Conservation (phyloP, 257 asterid genomes). For the Catharanthus roseus region DNA sequence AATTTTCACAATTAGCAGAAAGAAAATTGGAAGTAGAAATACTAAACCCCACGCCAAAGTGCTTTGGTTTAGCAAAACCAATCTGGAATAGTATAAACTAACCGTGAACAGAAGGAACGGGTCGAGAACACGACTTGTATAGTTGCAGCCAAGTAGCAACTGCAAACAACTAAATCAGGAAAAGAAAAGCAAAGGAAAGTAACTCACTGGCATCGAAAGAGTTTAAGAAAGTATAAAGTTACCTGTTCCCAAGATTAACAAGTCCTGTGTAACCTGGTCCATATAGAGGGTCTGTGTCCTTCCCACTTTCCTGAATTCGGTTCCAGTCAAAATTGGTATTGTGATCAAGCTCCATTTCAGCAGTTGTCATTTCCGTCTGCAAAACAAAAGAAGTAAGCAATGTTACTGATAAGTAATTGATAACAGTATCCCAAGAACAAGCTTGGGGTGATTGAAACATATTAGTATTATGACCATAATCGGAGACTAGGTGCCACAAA, state of each 20-base stretch:
- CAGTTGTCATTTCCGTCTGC: conserved; percentile 98
- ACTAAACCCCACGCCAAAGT: conserved; percentile 4
- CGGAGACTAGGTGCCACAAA: not conserved
- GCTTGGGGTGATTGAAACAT: not conserved
- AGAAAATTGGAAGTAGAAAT: conserved; percentile 8
- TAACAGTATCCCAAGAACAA: not conserved
- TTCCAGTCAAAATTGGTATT: conserved; percentile 95
- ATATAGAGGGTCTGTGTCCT: conserved; percentile 73
- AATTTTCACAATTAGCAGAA: not conserved
- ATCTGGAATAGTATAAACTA: conserved; percentile 19
- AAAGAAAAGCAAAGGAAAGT: conserved; percentile 8
- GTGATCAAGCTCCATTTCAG: conserved; percentile 96
- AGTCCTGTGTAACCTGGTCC: conserved; percentile 99
- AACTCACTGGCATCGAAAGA: conserved; percentile 8
- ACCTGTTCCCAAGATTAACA: conserved; percentile 98
- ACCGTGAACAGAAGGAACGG: conserved; percentile 72
- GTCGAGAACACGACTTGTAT: conserved; percentile 94
- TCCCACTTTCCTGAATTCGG: conserved; percentile 96
- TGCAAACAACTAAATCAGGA: conserved; percentile 37
- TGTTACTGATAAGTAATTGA: not conserved
- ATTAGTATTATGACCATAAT: not conserved
- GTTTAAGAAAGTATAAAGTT: conserved; percentile 6
- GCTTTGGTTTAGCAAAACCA: not conserved
- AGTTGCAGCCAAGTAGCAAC: conserved; percentile 97
- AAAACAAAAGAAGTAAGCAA: conserved; percentile 17